Evolutionary conservation across 306 rosid genomes (phyloP), one percentile per base, ranked within the genome.

Genomic region (Sicyos edulis): DNA sequence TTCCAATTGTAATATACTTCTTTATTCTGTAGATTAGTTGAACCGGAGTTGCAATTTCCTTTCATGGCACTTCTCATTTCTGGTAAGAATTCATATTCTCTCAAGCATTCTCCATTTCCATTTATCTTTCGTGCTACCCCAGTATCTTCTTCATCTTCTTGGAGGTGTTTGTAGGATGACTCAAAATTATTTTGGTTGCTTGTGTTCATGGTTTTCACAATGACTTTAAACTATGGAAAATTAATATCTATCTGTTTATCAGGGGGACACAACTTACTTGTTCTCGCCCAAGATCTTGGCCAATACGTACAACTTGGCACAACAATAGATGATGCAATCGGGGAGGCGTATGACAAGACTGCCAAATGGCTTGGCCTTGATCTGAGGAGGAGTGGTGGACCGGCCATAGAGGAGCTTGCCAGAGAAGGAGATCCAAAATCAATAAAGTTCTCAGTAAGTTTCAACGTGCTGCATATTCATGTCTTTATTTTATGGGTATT

Each of bases 281-380:
- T 92, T 77, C 90, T 92, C 75, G 96, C 96, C 34, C 86, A 79
- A 77, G 96, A 88, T 83, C 90, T 92, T 82, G 98, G 98, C 50
- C 88, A 87, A 54, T 92, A 92, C 74, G 13, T 83, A 74, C 98
- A 92, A 83, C 96, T 92, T 74, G 98, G 98, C 66, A 92, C 98
- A 71, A 90, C 96, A 49, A 90, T 92, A 79, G 98, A 92, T 57
- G 98, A 92, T 84, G 96, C 98, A 19, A 87, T 92, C 74, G 96
- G 98, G 15, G 98, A 92, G 87, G 98, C 98, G 32, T 92, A 90
- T 77, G 96, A 90, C 88, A 92, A 92, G 83, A 85, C 87, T 54
- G 98, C 98, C 60, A 92, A 90, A 78, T 92, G 98, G 98, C 96
- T 92, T 22, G 96, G 96, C 62, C 98, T 92, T 84, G 98, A 92